Percentiles rank a stretch among this genome's conserved stretches.
Evolutionary conservation across 108 stramenopile genomes (phyloP).

Genomic region (Cyclotella distinguenda): DNA sequence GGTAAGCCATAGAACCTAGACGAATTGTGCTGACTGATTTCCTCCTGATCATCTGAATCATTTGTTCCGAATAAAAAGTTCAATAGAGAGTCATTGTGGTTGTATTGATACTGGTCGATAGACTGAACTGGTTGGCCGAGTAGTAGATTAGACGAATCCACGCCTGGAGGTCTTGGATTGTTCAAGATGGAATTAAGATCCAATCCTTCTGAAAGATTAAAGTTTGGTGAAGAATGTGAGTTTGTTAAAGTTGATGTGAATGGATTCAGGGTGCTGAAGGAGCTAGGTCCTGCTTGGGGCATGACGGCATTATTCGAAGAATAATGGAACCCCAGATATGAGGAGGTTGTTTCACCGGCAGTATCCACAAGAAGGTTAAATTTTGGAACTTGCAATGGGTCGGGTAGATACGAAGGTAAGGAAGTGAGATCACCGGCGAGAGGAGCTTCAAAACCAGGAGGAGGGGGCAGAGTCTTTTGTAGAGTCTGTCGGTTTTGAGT

Average conservation of each 20-base stretch:
- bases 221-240: no score
- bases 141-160: no score
- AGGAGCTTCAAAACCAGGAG: conserved; percentile 31
- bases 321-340: neutral
- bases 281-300: conserved; percentile 15
- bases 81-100: conserved; percentile 33
- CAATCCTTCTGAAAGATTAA: neutral
- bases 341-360: neutral
- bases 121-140: no score
- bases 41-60: conserved; percentile 9
- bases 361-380: neutral
- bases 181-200: conserved; percentile 15
- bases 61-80: conserved; percentile 36
- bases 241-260: neutral
- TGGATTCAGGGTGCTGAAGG: conserved; percentile 16
- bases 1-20: conserved; percentile 3
- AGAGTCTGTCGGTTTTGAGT: neutral
- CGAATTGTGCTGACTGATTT: conserved; percentile 2
- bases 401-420: neutral
- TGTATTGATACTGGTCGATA: conserved; percentile 6
- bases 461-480: conserved; percentile 19
- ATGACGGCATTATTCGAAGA: neutral
- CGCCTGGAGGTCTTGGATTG: neutral
- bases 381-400: neutral
- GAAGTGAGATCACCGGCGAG: conserved; percentile 5